These are phyloP conservation scores for Globisporangium uncinulatum DNA, from an alignment of 352 stramenopile species.

Conservation along the genomic window DNA sequence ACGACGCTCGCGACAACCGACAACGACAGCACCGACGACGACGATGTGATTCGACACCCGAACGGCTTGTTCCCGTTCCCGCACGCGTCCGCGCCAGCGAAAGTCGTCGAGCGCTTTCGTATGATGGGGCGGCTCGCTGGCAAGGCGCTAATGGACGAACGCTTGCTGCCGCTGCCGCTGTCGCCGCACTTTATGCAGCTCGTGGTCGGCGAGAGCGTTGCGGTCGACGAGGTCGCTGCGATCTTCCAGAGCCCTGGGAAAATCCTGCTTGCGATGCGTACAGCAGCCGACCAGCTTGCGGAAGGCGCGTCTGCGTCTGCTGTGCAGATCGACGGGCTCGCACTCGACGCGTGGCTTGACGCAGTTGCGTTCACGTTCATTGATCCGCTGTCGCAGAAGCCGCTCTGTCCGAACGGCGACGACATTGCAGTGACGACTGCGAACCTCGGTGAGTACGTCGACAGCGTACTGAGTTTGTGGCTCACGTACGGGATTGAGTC, in stretches of 20 bases:
- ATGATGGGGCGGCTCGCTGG: conserved; percentile 78
- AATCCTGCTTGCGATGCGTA: conserved; percentile 56
- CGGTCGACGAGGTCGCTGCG: conserved; percentile 33
- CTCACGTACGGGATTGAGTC: conserved; percentile 49
- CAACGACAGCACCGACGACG: conserved; percentile 13
- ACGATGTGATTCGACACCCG: conserved; percentile 59
- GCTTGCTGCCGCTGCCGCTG: conserved; percentile 64
- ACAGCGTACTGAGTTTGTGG: conserved; percentile 54
- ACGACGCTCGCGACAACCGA: conserved; percentile 1
- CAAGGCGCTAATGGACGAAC: conserved; percentile 81
- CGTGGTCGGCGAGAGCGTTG: conserved; percentile 58
- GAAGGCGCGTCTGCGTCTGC: conserved; percentile 15
- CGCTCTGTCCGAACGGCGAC: conserved; percentile 38
- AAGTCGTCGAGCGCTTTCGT: conserved; percentile 64
- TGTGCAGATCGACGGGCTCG: conserved; percentile 58
- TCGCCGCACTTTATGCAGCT: conserved; percentile 75
- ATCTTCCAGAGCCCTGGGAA: conserved; percentile 66
- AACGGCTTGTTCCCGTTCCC: conserved; percentile 79
- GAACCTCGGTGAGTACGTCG: conserved; percentile 57
- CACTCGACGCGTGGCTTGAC: conserved; percentile 47
- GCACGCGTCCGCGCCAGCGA: conserved; percentile 20
- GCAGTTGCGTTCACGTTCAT: conserved; percentile 70
- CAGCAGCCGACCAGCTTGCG: conserved; percentile 25
- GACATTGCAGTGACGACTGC: conserved; percentile 38
- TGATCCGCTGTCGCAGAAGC: conserved; percentile 69